Evolutionary conservation across 768 basidiomycete genomes (phyloP).

Genomic region (Leccinum boreale): DNA sequence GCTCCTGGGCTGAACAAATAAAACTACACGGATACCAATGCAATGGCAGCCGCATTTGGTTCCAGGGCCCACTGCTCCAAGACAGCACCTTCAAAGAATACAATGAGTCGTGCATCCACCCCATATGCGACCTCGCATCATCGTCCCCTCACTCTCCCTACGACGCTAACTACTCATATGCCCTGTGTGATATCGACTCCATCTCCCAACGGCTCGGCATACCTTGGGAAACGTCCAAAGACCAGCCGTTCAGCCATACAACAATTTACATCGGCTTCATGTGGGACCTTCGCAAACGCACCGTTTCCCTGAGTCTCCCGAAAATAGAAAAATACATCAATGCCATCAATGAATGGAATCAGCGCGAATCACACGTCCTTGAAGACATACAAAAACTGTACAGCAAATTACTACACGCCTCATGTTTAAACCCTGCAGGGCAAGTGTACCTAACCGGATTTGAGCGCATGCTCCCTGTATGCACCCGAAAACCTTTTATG

Average conservation of each 20-base stretch:
- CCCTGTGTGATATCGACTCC: neutral
- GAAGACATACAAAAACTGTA: neutral
- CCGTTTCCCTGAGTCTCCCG: neutral
- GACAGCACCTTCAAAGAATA: no score
- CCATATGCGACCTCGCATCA: neutral
- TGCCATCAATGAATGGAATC: neutral
- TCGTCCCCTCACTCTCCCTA: neutral
- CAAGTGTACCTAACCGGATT: slow-evolving; percentile 41
- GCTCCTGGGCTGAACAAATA: no score
- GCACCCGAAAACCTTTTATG: slow-evolving; percentile 30
- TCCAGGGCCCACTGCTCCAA: no score
- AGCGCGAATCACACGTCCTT: rapidly evolving
- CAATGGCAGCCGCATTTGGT: no score
- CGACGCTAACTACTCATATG: neutral
- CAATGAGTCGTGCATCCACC: no score
- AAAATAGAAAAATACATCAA: neutral
- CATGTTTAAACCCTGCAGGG: slow-evolving; percentile 26
- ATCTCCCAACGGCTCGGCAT: neutral
- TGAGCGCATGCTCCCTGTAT: slow-evolving; percentile 36
- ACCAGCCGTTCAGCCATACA: slow-evolving; percentile 4
- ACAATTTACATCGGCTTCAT: slow-evolving; percentile 28
- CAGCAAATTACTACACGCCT: neutral
- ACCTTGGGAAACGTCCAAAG: slow-evolving; percentile 9
- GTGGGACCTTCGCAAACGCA: slow-evolving; percentile 27
- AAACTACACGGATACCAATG: no score